phyloP scores from a whole-genome alignment of 768 basidiomycete genomes.

The Boletus pseudopeckii region DNA sequence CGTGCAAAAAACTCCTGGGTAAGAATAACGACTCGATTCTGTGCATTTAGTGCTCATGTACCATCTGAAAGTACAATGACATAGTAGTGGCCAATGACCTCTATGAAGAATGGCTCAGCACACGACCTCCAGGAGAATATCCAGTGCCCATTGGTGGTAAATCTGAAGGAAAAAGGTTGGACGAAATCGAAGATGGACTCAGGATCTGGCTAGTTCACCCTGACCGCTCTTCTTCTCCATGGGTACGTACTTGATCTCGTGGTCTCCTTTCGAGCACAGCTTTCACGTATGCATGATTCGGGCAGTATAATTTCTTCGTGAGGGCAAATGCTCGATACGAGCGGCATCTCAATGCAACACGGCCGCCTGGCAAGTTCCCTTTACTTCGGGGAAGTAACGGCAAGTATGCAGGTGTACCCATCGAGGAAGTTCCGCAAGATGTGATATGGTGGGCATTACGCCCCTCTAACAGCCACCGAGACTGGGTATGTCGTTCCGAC shows the following conservation, averaged over 20 bases:
- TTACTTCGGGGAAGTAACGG: background rate
- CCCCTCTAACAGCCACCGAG: background rate
- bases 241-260: slow-evolving; percentile 9
- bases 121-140: slow-evolving; percentile 7
- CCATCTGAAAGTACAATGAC: slow-evolving; percentile 1
- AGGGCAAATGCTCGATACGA: slow-evolving; percentile 11
- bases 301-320: slow-evolving; percentile 2
- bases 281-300: background rate
- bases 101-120: slow-evolving; percentile 18
- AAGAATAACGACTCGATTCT: background rate
- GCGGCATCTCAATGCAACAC: background rate
- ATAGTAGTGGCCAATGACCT: slow-evolving; percentile 5
- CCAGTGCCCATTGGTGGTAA: slow-evolving; percentile 2
- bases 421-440: slow-evolving; percentile 17
- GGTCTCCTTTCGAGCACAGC: background rate
- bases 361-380: slow-evolving; percentile 5
- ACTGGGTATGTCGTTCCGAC: slow-evolving; percentile 9
- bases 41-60: background rate
- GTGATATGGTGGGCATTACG: slow-evolving; percentile 14
- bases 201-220: slow-evolving; percentile 11
- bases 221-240: background rate
- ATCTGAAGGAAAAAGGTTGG: background rate
- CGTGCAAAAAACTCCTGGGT: slow-evolving; percentile 8
- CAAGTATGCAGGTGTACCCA: background rate
- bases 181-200: background rate